Evolutionary conservation across 106 monocot genomes (phyloP).

Genomic region (Apostasia shenzhenica): DNA sequence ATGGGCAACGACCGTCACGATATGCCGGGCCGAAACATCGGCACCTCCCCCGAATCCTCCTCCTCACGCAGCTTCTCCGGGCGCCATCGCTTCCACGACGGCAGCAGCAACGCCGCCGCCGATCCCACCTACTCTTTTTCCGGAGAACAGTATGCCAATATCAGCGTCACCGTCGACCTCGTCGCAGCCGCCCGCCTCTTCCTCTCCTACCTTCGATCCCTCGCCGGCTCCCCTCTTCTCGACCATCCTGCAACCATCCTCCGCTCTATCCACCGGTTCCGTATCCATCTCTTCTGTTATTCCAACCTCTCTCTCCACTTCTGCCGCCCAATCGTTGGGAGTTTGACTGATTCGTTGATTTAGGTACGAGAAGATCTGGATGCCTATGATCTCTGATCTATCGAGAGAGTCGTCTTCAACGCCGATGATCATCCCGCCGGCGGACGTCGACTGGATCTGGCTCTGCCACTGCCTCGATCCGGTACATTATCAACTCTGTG

Average conservation of each 20-base stretch:
- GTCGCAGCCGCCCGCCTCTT: conserved; percentile 42
- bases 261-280: conserved; percentile 40
- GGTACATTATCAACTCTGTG: conserved; percentile 9
- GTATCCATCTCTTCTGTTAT: neutral
- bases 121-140: neutral
- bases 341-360: conserved; percentile 4
- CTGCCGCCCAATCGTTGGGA: neutral
- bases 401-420: conserved; percentile 7
- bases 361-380: conserved; percentile 84
- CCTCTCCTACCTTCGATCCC: conserved; percentile 42
- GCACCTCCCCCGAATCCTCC: neutral
- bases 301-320: neutral
- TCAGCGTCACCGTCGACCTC: conserved; percentile 43
- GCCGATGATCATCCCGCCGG: conserved; percentile 62
- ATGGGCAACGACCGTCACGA: neutral
- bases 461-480: conserved; percentile 81
- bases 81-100: neutral
- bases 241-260: conserved; percentile 14
- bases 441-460: conserved; percentile 82
- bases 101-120: neutral
- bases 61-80: conserved; percentile 1
- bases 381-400: conserved; percentile 64
- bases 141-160: neutral
- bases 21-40: conserved; percentile 17
- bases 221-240: conserved; percentile 22